A percentile compares a stretch with the other conserved stretches of the same genome.
These are phyloP conservation scores for Lasiodiplodia sp. DNA, from an alignment of 2,329 filamentous ascomycete genomes.

Conservation along the genomic window DNA sequence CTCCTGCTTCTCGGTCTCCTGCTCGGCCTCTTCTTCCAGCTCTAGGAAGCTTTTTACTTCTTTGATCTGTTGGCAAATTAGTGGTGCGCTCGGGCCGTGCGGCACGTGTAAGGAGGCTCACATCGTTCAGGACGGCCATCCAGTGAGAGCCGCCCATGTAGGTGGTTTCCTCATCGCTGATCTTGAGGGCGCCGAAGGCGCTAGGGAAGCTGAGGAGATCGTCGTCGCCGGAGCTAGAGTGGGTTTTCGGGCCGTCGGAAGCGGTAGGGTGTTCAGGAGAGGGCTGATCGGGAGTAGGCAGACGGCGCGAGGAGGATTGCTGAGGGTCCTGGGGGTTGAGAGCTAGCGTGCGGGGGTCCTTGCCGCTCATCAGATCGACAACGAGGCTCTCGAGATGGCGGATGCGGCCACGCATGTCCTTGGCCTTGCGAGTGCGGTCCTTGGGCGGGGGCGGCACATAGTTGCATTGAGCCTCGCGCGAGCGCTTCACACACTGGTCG, in stretches of 20 bases:
- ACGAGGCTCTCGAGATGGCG: conserved; percentile 47
- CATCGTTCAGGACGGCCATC: conserved; percentile 46
- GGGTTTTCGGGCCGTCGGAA: conserved; percentile 27
- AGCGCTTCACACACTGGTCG: conserved; percentile 45
- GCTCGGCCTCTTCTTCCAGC: conserved; percentile 30
- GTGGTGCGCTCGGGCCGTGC: background rate
- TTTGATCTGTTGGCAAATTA: conserved; percentile 33
- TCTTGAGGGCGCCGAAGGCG: conserved; percentile 24
- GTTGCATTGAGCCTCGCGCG: conserved; percentile 42
- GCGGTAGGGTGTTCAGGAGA: conserved; percentile 14
- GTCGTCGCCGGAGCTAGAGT: conserved; percentile 28
- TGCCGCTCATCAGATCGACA: conserved; percentile 43
- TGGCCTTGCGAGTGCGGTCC: conserved; percentile 37
- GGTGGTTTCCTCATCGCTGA: conserved; percentile 32
- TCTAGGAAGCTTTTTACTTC: conserved; percentile 40
- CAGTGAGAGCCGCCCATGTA: conserved; percentile 42
- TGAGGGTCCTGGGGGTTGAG: conserved; percentile 11
- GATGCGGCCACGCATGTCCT: conserved; percentile 46
- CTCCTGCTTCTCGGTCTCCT: conserved; percentile 30
- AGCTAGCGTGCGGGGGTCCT: conserved; percentile 31
- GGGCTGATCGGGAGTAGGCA: conserved; percentile 28
- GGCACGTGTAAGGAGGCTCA: background rate
- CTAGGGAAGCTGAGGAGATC: conserved; percentile 17
- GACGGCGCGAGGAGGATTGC: conserved; percentile 9
- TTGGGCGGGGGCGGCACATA: conserved; percentile 35